Percentiles rank a stretch among this genome's conserved stretches.
These are phyloP conservation scores for Vitellaria paradoxa DNA, from an alignment of 179 eudicot species.

Conservation along the genomic window DNA sequence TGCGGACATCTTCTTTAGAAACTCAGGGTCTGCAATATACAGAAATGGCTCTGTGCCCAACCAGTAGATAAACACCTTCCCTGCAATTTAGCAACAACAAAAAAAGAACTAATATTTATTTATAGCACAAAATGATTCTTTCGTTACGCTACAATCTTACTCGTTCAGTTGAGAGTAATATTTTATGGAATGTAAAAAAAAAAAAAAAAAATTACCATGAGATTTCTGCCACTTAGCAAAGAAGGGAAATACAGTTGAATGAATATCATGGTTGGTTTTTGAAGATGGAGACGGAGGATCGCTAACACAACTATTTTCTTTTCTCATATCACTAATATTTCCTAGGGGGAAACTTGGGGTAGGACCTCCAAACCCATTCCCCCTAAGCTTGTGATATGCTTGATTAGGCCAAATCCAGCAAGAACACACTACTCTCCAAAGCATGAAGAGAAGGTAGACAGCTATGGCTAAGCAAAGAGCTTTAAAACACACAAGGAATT, in stretches of 20 bases:
- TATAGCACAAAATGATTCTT: not conserved
- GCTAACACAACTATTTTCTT: not conserved
- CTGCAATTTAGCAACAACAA: conserved; percentile 33
- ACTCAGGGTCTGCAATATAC: conserved; percentile 77
- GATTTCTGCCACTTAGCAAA: conserved; percentile 71
- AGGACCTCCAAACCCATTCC: conserved; percentile 69
- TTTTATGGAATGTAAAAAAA: too few relatives aligned
- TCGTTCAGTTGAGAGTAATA: too few relatives aligned
- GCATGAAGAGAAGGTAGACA: conserved; percentile 20
- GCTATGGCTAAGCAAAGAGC: conserved; percentile 11
- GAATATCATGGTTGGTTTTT: conserved; percentile 57
- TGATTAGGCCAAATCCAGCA: conserved; percentile 51
- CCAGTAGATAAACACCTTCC: conserved; percentile 88
- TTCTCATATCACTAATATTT: conserved; percentile 56
- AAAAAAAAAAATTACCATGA: conserved; percentile 43
- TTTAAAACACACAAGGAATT: conserved; percentile 3
- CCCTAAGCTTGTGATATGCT: conserved; percentile 36
- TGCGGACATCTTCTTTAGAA: conserved; percentile 61
- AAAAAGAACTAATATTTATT: not conserved
- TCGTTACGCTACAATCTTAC: too few relatives aligned
- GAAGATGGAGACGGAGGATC: conserved; percentile 14
- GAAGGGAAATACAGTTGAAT: conserved; percentile 70
- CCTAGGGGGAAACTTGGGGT: conserved; percentile 74
- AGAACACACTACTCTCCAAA: conserved; percentile 39
- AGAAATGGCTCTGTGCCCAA: conserved; percentile 94